These are phyloP conservation scores for Fusarium tricinctum DNA, from an alignment of 2,329 filamentous ascomycete species.

Conservation along the genomic window DNA sequence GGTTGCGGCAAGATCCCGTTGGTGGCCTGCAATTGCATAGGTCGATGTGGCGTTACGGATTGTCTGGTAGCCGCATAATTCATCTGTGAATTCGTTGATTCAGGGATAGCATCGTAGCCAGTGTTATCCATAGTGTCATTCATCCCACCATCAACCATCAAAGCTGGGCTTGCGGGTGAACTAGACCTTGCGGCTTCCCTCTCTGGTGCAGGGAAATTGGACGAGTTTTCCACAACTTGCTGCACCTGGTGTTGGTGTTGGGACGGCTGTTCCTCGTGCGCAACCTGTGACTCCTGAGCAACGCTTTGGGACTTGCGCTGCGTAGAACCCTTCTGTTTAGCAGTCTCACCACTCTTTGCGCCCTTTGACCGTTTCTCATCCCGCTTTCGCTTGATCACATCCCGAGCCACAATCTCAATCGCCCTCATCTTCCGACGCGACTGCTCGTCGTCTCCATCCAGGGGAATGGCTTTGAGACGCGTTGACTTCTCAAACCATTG, in stretches of 20 bases:
- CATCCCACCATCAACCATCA: conserved; percentile 13
- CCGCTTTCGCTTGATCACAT: conserved; percentile 82
- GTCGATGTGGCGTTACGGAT: conserved; percentile 38
- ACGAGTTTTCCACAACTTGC: neutral
- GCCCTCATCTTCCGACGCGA: conserved; percentile 72
- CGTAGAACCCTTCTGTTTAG: conserved; percentile 39
- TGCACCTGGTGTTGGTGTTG: conserved; percentile 7
- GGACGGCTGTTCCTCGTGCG: neutral
- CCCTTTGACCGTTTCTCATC: conserved; percentile 66
- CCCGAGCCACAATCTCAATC: conserved; percentile 78
- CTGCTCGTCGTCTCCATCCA: conserved; percentile 65
- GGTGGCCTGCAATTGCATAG: conserved; percentile 43
- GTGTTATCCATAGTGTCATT: conserved; percentile 31
- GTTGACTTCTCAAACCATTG: conserved; percentile 74
- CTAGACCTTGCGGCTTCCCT: conserved; percentile 27
- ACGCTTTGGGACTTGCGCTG: conserved; percentile 1
- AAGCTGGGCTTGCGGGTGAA: conserved; percentile 32
- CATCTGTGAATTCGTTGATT: conserved; percentile 46
- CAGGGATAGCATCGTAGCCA: conserved; percentile 47
- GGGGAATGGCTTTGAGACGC: conserved; percentile 67
- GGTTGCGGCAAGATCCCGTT: conserved; percentile 39
- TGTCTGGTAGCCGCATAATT: conserved; percentile 41
- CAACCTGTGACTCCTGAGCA: neutral
- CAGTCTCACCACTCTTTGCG: conserved; percentile 62
- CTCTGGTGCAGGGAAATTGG: conserved; percentile 13